Conservation (phyloP, 805 yeast genomes). For the Sugiyamaella lignohabitans region DNA sequence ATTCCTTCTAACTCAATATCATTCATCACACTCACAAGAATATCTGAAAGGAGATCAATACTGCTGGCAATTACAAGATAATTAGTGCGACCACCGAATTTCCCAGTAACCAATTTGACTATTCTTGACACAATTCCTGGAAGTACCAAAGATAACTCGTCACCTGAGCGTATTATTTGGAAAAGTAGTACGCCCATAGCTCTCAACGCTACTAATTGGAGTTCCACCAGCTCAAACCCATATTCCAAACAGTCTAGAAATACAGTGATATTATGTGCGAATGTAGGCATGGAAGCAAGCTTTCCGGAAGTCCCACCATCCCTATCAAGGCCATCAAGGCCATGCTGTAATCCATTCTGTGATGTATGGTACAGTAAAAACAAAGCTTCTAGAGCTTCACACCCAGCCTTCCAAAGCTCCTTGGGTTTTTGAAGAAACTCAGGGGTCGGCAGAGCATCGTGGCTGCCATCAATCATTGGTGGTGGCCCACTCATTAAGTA, state of each 20-base stretch:
- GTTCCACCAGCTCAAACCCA: constrained; percentile 14
- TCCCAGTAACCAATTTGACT: constrained; percentile 23
- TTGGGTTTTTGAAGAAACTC: constrained; percentile 17
- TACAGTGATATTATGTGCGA: constrained; percentile 22
- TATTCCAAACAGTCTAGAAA: constrained; percentile 20
- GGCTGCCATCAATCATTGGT: constrained; percentile 14
- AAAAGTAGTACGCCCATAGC: constrained; percentile 15
- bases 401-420: constrained; percentile 25
- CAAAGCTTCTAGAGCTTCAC: constrained; percentile 22
- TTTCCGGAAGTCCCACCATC: not conserved
- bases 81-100: constrained; percentile 20
- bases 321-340: not conserved
- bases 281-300: constrained; percentile 16
- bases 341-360: not conserved
- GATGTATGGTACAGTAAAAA: constrained; percentile 16
- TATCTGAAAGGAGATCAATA: constrained; percentile 16
- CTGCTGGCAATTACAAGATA: constrained; percentile 18
- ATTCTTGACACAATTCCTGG: constrained; percentile 31
- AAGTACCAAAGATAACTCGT: constrained; percentile 25
- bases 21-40: constrained; percentile 15
- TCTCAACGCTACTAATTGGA: constrained; percentile 20
- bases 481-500: constrained; percentile 18
- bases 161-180: constrained; percentile 16
- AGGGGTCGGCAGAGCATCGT: constrained; percentile 10
- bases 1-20: constrained; percentile 15